Base-by-base conservation (phyloP, 1,284 basidiomycete genomes). In the Inonotus hispidus region DNA sequence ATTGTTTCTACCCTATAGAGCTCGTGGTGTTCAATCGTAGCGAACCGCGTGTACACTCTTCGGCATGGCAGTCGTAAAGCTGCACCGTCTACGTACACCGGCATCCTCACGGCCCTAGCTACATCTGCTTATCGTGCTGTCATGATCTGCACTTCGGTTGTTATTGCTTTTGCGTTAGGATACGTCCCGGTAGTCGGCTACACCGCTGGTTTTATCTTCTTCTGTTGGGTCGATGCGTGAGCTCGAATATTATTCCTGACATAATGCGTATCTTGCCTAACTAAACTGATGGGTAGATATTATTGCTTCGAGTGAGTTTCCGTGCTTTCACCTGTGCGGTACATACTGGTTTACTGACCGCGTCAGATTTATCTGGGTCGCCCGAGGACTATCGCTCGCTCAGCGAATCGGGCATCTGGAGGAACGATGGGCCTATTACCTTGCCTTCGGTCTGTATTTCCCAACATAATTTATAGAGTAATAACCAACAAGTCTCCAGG, bases 171-270 rank as follows among this genome's bases (percentile, higher is more conserved):
- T 63, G 78, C 79, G 6, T 73, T 93, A 46, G 74, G 78, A 3
- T 78, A 79, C 60, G 75, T 91, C 16, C 91, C 92, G 2, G 75
- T 81, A 56, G 71, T 86, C 8, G 92, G 91, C 3, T 75, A 81
- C 0, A 63, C 76, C 2, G 70, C 79, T 2, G 82, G 83, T 23
- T 89, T 92, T 68, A 71, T 82, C 10, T 93, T 92, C 68, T 74
- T 92, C 56, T 92, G 89, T 68, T 91, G 91, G 86, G 80, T 92
- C 50, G 86, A 92, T 70, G 79, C 90, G 90, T 92, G 71, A 80
- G 89, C 87, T 46, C 57, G 14, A 38, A 29, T 7, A 14, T 29
- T 23, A 62, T 38, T 50, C 54, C 16, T 46, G 39, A 37, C 55
- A 52, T 41, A 41, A 59, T 55, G 27, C 47, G 63, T 10, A 39